Conservation (phyloP, 179 eudicot species). For the Camellia oleifera region DNA sequence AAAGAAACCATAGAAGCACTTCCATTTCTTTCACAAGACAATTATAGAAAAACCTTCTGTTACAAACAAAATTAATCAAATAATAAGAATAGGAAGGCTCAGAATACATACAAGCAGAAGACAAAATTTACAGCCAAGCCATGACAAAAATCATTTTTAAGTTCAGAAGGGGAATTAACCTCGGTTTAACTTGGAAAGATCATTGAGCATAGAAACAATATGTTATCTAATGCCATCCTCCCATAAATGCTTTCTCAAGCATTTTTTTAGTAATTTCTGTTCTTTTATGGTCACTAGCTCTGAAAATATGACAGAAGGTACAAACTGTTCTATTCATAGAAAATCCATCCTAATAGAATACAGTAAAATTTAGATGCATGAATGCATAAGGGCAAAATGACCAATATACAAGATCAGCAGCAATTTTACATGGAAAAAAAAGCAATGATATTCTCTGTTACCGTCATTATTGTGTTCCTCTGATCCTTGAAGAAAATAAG, state of each 20-base stretch:
- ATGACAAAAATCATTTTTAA: background rate
- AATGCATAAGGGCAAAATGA: background rate
- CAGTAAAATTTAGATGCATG: background rate
- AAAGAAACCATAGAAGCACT: background rate
- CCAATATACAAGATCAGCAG: background rate
- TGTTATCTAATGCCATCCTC: background rate
- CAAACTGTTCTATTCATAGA: background rate
- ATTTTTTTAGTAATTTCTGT: background rate
- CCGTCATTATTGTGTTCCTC: background rate
- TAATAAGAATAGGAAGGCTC: background rate
- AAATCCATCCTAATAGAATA: background rate
- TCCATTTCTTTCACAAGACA: background rate
- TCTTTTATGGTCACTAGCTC: background rate
- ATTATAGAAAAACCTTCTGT: background rate
- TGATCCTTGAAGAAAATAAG: background rate
- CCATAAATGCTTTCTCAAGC: background rate
- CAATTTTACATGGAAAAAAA: background rate
- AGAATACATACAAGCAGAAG: background rate
- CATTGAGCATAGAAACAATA: background rate
- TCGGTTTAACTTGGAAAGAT: background rate
- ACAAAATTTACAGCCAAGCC: conserved; percentile 4
- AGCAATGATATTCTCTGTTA: background rate
- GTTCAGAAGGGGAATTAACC: background rate
- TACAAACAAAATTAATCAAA: background rate
- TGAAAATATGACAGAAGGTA: background rate